phyloP scores from a whole-genome alignment of 108 stramenopile species.

The Heterococcus sp. region DNA sequence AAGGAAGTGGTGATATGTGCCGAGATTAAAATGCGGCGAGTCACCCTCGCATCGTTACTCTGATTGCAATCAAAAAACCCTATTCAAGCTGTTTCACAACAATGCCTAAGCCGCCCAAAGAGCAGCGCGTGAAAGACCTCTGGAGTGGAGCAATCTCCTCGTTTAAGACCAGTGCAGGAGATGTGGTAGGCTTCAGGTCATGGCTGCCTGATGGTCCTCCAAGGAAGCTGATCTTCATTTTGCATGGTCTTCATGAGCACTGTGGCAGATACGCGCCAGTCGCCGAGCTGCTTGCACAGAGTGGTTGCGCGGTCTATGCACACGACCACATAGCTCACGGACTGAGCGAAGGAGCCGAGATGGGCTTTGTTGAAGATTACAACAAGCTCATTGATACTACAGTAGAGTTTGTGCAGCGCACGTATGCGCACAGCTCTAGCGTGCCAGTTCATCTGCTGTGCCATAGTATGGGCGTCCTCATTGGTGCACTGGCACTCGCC shows the following conservation, averaged over 20 bases:
- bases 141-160: no score
- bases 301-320: slow-evolving; percentile 25
- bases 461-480: slow-evolving; percentile 25
- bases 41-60: no score
- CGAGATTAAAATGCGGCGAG: no score
- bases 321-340: slow-evolving; percentile 38
- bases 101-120: no score
- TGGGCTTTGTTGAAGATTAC: slow-evolving; percentile 13
- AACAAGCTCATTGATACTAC: slow-evolving; percentile 13
- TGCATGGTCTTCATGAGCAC: slow-evolving; percentile 33
- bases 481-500: slow-evolving; percentile 9
- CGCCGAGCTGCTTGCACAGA: slow-evolving; percentile 16
- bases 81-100: no score
- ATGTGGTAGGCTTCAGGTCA: no score
- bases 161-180: no score
- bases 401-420: slow-evolving; percentile 27
- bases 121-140: no score
- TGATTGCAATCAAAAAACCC: no score
- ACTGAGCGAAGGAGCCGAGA: slow-evolving; percentile 1
- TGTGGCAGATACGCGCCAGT: slow-evolving; percentile 25
- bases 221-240: slow-evolving; percentile 4
- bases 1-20: no score
- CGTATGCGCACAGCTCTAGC: no score
- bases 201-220: not conserved
- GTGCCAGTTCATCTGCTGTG: slow-evolving; percentile 19